phyloP scores from a whole-genome alignment of 176 grass and related monocot species.

The Tillandsia leiboldiana region DNA sequence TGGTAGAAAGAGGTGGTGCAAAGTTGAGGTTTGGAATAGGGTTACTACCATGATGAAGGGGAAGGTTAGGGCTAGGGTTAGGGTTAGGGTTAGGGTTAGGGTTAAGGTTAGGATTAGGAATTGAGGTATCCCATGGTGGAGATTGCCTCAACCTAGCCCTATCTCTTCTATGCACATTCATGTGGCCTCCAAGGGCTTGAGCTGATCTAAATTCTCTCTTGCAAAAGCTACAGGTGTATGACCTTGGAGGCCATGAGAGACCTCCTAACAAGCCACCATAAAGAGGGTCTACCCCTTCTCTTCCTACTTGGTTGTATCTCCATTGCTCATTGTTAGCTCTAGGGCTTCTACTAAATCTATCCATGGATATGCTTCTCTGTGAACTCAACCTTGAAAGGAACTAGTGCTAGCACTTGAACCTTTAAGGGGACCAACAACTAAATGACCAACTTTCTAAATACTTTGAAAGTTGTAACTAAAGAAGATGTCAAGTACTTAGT shows the following conservation, averaged over 20 bases:
- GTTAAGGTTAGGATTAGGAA: slow-evolving; percentile 17
- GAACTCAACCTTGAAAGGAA: too few species aligned
- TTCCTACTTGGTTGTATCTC: slow-evolving; percentile 13
- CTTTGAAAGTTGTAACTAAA: slow-evolving; percentile 5
- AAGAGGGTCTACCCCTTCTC: slow-evolving; percentile 12
- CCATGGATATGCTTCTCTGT: slow-evolving; percentile 13
- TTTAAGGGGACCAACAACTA: not conserved
- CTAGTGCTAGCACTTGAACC: not conserved
- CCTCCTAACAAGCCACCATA: slow-evolving; percentile 9
- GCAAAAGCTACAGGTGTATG: slow-evolving; percentile 42
- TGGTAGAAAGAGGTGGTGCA: slow-evolving; percentile 14
- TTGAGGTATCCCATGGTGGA: slow-evolving; percentile 17
- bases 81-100: not conserved
- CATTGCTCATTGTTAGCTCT: slow-evolving; percentile 26
- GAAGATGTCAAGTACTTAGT: slow-evolving; percentile 14
- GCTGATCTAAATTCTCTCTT: slow-evolving; percentile 42
- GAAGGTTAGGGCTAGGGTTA: too few species aligned
- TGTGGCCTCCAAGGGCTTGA: slow-evolving; percentile 41
- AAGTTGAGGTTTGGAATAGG: slow-evolving; percentile 23
- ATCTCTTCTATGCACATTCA: slow-evolving; percentile 45
- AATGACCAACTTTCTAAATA: not conserved
- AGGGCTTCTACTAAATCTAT: slow-evolving; percentile 14
- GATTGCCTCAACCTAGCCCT: slow-evolving; percentile 29
- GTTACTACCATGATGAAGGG: too few species aligned
- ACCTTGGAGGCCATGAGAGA: slow-evolving; percentile 33